Evolutionary conservation across 2,329 filamentous ascomycete species (phyloP).

Genomic region (Corynespora cassiicola): DNA sequence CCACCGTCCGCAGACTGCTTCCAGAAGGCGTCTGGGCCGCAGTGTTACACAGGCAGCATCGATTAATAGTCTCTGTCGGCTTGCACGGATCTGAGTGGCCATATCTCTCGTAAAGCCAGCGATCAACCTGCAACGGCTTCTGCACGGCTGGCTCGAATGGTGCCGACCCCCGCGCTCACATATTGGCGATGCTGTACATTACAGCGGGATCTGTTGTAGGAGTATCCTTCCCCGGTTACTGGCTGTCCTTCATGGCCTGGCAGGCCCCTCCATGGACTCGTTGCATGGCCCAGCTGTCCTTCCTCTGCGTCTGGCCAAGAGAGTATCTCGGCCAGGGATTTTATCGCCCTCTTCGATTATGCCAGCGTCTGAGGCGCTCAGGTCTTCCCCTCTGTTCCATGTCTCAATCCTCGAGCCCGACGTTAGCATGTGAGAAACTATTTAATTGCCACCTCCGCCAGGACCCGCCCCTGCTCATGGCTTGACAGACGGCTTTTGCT

Average conservation of each 20-base stretch:
- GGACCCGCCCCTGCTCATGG: slow-evolving; percentile 11
- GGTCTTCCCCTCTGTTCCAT: slow-evolving; percentile 17
- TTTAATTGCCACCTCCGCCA: slow-evolving; percentile 12
- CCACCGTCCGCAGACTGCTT: slow-evolving; percentile 25
- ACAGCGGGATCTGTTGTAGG: slow-evolving; percentile 30
- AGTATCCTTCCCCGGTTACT: slow-evolving; percentile 33
- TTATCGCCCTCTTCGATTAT: slow-evolving; percentile 20
- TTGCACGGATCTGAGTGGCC: slow-evolving; percentile 28
- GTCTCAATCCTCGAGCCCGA: slow-evolving; percentile 16
- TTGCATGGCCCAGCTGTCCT: slow-evolving; percentile 17
- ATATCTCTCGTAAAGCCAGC: slow-evolving; percentile 27
- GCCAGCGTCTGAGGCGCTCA: slow-evolving; percentile 18
- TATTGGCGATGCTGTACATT: slow-evolving; percentile 30
- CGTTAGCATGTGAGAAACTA: slow-evolving; percentile 22
- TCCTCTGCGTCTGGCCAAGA: slow-evolving; percentile 30
- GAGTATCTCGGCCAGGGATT: slow-evolving; percentile 32
- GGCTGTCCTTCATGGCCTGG: slow-evolving; percentile 23
- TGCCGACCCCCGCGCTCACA: slow-evolving; percentile 36
- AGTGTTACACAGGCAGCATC: slow-evolving; percentile 42
- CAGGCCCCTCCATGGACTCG: slow-evolving; percentile 21
- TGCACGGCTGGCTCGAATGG: slow-evolving; percentile 39
- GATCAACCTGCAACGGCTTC: slow-evolving; percentile 32
- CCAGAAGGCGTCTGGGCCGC: slow-evolving; percentile 23
- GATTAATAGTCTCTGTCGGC: slow-evolving; percentile 32
- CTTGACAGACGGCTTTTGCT: slow-evolving; percentile 17